Conservation (phyloP, 306 rosid genomes). For the Vicia faba region DNA sequence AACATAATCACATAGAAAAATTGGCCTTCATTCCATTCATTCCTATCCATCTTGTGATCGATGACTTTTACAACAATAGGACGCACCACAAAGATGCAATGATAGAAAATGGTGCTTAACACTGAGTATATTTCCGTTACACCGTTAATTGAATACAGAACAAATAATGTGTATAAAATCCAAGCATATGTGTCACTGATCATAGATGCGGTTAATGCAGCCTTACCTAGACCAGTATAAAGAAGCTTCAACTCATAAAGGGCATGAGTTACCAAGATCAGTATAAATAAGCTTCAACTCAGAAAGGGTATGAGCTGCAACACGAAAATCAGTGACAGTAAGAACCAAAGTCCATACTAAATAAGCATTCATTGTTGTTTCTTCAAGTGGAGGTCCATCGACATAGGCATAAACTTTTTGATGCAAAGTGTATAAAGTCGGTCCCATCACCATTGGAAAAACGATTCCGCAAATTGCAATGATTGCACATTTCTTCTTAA, state of each 20-base stretch:
- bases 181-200: constrained; percentile 45
- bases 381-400: background rate
- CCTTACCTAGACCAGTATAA: too few relatives aligned
- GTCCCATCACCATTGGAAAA: constrained; percentile 35
- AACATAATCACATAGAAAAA: constrained; percentile 32
- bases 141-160: constrained; percentile 37
- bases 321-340: constrained; percentile 50
- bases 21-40: constrained; percentile 35
- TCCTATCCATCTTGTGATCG: constrained; percentile 16
- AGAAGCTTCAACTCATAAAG: too few relatives aligned
- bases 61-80: constrained; percentile 22
- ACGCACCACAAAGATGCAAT: constrained; percentile 34
- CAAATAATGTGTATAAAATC: constrained; percentile 41
- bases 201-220: constrained; percentile 40
- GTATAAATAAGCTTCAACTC: constrained; percentile 51
- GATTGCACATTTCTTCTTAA: constrained; percentile 32
- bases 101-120: background rate
- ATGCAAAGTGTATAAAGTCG: constrained; percentile 6
- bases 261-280: too few relatives aligned
- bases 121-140: constrained; percentile 5
- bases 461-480: constrained; percentile 38
- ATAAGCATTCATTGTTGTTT: background rate
- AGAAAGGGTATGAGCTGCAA: constrained; percentile 42
- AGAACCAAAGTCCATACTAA: constrained; percentile 42
- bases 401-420: background rate